Evolutionary conservation across 306 rosid species (phyloP).

Genomic region (Quillaja saponaria): DNA sequence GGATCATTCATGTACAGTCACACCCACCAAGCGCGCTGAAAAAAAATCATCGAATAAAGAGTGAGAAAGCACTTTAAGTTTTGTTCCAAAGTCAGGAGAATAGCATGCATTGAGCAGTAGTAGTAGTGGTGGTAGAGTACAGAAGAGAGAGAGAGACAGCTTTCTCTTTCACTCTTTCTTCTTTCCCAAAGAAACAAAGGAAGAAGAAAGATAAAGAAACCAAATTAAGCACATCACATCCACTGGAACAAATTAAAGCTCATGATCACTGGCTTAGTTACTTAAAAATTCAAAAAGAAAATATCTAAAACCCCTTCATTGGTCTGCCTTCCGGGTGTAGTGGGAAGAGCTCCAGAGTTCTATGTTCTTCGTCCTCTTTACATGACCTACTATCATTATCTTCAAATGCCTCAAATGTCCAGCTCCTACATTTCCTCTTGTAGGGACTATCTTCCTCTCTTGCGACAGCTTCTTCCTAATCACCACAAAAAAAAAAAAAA

Average conservation of each 20-base stretch:
- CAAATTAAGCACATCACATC: conserved; percentile 30
- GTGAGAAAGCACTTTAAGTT: conserved; percentile 47
- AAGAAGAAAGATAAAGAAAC: conserved; percentile 54
- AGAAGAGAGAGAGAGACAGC: conserved; percentile 35
- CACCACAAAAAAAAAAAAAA: too few species aligned
- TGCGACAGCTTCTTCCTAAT: conserved; percentile 47
- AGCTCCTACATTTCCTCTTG: conserved; percentile 72
- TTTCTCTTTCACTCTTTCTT: conserved; percentile 41
- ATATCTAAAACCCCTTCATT: conserved; percentile 41
- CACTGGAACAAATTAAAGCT: too few species aligned
- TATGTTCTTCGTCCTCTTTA: conserved; percentile 51
- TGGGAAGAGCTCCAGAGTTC: conserved; percentile 89
- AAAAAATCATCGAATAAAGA: conserved; percentile 41
- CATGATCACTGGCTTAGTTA: too few species aligned
- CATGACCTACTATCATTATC: conserved; percentile 42
- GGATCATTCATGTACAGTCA: conserved; percentile 38
- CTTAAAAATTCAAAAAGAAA: conserved; percentile 14
- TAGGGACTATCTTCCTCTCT: conserved; percentile 71
- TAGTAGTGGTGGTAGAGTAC: conserved; percentile 34
- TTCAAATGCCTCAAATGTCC: conserved; percentile 66
- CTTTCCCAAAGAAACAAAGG: conserved; percentile 64
- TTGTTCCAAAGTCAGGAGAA: conserved; percentile 46
- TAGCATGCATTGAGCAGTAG: conserved; percentile 28
- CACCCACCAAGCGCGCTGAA: conserved; percentile 35
- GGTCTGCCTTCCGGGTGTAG: conserved; percentile 82